These are phyloP conservation scores for Skeletonema tropicum DNA, from an alignment of 108 stramenopile genomes.

Conservation along the genomic window DNA sequence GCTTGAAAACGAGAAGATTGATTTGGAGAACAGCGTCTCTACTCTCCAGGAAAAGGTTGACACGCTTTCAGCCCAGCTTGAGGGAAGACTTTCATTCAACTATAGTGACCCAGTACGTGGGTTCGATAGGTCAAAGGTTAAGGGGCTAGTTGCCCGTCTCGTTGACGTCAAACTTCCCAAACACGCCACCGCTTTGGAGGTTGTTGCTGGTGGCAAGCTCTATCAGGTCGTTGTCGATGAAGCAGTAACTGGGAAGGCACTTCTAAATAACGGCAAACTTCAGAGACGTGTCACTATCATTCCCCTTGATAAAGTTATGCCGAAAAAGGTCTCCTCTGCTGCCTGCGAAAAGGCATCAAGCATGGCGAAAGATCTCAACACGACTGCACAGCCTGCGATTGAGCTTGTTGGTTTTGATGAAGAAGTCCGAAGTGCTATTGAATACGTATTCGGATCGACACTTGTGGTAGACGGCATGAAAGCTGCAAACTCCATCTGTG, in stretches of 20 bases:
- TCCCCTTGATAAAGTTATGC: constrained; percentile 94
- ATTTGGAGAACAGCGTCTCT: constrained; percentile 60
- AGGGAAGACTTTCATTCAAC: constrained; percentile 89
- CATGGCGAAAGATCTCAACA: constrained; percentile 76
- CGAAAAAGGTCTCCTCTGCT: constrained; percentile 57
- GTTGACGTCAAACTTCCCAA: constrained; percentile 77
- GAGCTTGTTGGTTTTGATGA: constrained; percentile 96
- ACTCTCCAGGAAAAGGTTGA: constrained; percentile 71
- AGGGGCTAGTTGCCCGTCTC: constrained; percentile 94
- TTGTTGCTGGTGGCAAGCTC: constrained; percentile 94
- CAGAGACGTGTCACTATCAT: constrained; percentile 95
- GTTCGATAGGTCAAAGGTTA: constrained; percentile 94
- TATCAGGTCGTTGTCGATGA: constrained; percentile 98
- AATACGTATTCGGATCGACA: constrained; percentile 94
- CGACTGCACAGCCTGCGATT: constrained; percentile 87
- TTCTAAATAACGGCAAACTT: constrained; percentile 93
- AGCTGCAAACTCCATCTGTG: constrained; percentile 93
- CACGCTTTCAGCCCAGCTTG: constrained; percentile 81
- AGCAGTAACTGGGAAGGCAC: constrained; percentile 94
- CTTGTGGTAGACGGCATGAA: constrained; percentile 91
- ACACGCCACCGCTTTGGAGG: constrained; percentile 95
- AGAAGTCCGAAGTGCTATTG: constrained; percentile 92
- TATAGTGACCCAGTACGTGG: constrained; percentile 92
- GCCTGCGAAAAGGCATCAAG: constrained; percentile 54
- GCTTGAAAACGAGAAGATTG: constrained; percentile 72